Evolutionary conservation across 768 basidiomycete genomes (phyloP), one percentile per base, ranked within the genome.

Genomic region (Lactifluus rugatus): DNA sequence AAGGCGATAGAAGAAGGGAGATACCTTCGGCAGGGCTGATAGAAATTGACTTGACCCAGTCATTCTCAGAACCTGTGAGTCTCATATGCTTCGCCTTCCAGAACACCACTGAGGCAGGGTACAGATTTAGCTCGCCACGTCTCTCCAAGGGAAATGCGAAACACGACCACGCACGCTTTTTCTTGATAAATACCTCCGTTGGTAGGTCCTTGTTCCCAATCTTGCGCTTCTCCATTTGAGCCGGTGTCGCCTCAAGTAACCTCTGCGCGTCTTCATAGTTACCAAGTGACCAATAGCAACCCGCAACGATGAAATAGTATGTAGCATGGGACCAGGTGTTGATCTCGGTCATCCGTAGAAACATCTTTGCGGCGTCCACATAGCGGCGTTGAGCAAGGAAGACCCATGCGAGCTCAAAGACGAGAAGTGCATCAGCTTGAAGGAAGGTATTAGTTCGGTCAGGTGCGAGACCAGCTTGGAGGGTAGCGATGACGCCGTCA

Each of bases 381-480:
- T 89, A 88, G 57, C 77, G 73, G 53, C 83, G 70, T 57, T 85
- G 77, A 1, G 81, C 75, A 3, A 90, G 74, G 1, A 87, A 69
- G 16, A 82, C 83, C 88, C 89, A 90, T 0, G 85, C 87, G 3
- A 91, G 75, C 68, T 91, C 89, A 62, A 88, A 90, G 14, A 80
- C 74, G 7, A 90, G 75, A 65, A 89, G 67, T 19, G 83, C 81
- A 67, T 89, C 87, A 0, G 85, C 88, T 67, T 90, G 86, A 17
- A 72, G 75, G 66, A 89, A 90, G 0, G 75, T 74, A 61, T 80
- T 75, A 10, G 74, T 71, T 14, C 79, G 71, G n/a, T 75, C 77
- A 0, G 79, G 75, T 23, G 73, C 72, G 36, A 91, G 71, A 3
- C 84, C 85, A 13, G 72, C 75, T 64, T 78, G 76, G 17, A 91